These are phyloP conservation scores for Colletotrichum zoysiae DNA, from an alignment of 2,329 filamentous ascomycete genomes.

Conservation along the genomic window DNA sequence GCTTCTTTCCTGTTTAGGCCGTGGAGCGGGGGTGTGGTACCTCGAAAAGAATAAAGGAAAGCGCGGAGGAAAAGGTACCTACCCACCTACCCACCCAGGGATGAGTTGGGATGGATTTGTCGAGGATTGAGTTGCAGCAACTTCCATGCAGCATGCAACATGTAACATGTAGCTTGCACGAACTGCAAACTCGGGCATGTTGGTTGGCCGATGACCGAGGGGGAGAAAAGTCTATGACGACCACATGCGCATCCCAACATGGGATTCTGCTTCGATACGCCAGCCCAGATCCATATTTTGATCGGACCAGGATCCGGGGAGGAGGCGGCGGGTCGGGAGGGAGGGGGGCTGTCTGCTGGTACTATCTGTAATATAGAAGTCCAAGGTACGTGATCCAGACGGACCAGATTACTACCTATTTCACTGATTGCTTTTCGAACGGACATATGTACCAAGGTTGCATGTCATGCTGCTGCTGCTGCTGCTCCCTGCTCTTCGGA, in stretches of 20 bases:
- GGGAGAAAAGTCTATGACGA: slow-evolving; percentile 39
- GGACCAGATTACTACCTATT: not conserved
- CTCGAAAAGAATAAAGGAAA: not conserved
- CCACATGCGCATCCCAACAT: slow-evolving; percentile 34
- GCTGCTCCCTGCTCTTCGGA: too few relatives aligned
- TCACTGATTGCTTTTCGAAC: not conserved
- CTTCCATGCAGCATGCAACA: not conserved
- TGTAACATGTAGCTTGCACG: not conserved
- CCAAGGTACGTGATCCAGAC: too few relatives aligned
- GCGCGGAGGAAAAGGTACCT: not conserved
- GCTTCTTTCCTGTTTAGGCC: slow-evolving; percentile 38
- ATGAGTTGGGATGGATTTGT: slow-evolving; percentile 12
- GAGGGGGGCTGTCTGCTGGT: not conserved
- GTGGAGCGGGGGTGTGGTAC: not conserved
- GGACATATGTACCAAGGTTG: not conserved
- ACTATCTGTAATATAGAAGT: not conserved
- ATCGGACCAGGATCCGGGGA: slow-evolving; percentile 6
- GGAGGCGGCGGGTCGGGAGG: not conserved
- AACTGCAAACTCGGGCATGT: not conserved
- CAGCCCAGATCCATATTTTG: slow-evolving; percentile 5
- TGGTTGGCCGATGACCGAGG: slow-evolving; percentile 25
- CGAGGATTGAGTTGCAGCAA: slow-evolving; percentile 11
- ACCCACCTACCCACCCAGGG: not conserved
- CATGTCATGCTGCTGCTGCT: not conserved
- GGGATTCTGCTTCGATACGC: slow-evolving; percentile 24